These are phyloP conservation scores for Chytriomyces sp. DNA, from an alignment of 192 early-diverging fungal species.

Conservation along the genomic window DNA sequence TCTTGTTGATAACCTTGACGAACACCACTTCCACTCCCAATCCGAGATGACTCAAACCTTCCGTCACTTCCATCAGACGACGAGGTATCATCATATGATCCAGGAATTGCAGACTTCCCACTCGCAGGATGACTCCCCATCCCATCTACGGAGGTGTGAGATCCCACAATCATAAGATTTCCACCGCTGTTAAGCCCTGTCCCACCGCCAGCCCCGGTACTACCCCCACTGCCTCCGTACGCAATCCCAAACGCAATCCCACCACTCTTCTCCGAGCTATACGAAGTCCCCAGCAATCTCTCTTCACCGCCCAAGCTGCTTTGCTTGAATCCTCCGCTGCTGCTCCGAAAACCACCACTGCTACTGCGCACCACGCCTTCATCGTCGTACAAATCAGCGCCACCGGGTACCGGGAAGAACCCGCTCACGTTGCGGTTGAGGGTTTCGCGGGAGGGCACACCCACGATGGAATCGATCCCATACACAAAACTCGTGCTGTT, in stretches of 20 bases:
- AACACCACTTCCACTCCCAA: too few relatives aligned
- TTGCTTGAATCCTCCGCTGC: not conserved
- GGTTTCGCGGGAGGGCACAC: not conserved
- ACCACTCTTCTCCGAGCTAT: not conserved
- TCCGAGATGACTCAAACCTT: not conserved
- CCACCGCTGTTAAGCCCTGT: not conserved
- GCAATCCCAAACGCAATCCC: not conserved
- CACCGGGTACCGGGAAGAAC: too few relatives aligned
- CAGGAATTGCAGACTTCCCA: not conserved
- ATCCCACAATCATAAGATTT: not conserved
- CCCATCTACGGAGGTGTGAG: not conserved
- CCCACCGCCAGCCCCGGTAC: not conserved
- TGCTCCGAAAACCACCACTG: too few relatives aligned
- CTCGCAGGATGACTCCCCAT: too few relatives aligned
- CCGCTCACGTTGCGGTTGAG: too few relatives aligned
- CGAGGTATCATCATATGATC: not conserved
- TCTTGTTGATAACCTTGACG: not conserved
- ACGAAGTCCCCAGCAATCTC: not conserved
- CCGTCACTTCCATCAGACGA: constrained; percentile 10
- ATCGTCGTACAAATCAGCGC: too few relatives aligned
- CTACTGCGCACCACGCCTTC: too few relatives aligned
- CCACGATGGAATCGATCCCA: constrained; percentile 6
- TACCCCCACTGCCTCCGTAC: not conserved
- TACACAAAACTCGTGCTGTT: not conserved
- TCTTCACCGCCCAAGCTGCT: not conserved